Percentiles rank a stretch among this genome's conserved stretches.
Evolutionary conservation across 2,329 filamentous ascomycete genomes (phyloP).

Genomic region (Plectosphaerella sp.): DNA sequence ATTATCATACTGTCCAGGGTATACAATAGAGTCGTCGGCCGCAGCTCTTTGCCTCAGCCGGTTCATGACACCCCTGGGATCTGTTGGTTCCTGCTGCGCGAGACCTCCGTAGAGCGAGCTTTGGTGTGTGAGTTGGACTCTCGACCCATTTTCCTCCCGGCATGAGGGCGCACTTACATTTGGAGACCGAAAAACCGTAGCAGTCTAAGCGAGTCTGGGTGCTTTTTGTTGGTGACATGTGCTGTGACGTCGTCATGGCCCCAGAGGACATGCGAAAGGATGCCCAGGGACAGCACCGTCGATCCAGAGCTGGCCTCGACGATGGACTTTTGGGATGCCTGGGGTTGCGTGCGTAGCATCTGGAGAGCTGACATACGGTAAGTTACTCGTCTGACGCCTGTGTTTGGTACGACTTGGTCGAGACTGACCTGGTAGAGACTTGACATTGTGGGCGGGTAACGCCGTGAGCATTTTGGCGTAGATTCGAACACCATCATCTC

Average conservation of each 20-base stretch:
- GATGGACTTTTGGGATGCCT: not conserved
- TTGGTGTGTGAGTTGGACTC: not conserved
- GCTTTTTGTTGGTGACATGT: constrained; percentile 45
- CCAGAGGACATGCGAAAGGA: constrained; percentile 25
- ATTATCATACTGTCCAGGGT: constrained; percentile 29
- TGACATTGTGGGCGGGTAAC: constrained; percentile 59
- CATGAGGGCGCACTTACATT: constrained; percentile 17
- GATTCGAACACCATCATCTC: constrained; percentile 53
- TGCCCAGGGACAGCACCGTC: constrained; percentile 13
- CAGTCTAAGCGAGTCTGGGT: constrained; percentile 22
- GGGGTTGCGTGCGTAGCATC: not conserved
- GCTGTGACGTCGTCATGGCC: constrained; percentile 36
- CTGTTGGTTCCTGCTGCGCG: constrained; percentile 25
- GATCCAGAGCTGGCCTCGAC: constrained; percentile 9
- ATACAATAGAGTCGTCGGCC: constrained; percentile 18
- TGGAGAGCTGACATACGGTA: not conserved
- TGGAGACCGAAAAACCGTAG: constrained; percentile 28
- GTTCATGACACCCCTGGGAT: constrained; percentile 25
- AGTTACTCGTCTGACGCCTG: not conserved
- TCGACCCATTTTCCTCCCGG: not conserved
- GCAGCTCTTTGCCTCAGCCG: constrained; percentile 20
- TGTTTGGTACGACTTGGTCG: not conserved
- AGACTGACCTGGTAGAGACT: constrained; percentile 49
- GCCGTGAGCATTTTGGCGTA: constrained; percentile 63
- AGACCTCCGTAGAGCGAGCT: constrained; percentile 27